Evolutionary conservation across 2,329 filamentous ascomycete species (phyloP).

Genomic region (Clonostachys solani): DNA sequence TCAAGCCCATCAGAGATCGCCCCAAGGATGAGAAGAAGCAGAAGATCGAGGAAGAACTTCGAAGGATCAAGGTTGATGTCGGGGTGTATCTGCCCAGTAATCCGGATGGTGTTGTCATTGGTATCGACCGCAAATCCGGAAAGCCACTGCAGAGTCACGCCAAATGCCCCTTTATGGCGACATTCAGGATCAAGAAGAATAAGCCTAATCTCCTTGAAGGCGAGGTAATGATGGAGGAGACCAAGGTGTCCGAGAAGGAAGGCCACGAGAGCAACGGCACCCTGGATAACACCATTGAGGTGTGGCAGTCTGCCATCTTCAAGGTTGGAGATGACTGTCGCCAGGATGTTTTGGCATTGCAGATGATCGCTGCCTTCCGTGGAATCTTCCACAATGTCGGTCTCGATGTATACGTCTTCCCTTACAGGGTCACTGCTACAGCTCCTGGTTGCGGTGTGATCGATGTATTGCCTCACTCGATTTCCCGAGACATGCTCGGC

Average conservation of each 20-base stretch:
- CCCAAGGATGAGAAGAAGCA: conserved; percentile 97
- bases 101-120: conserved; percentile 93
- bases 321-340: conserved; percentile 98
- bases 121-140: conserved; percentile 95
- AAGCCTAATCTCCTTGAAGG: conserved; percentile 48
- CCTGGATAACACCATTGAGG: conserved; percentile 66
- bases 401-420: conserved; percentile 94
- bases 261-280: conserved; percentile 11
- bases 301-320: conserved; percentile 99
- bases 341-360: conserved; percentile 91
- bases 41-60: conserved; percentile 97
- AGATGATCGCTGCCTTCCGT: conserved; percentile 97
- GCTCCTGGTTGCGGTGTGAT: conserved; percentile 97
- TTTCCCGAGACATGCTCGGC: conserved; percentile 97
- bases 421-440: conserved; percentile 94
- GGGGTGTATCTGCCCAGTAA: conserved; percentile 97
- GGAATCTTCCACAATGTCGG: conserved; percentile 95
- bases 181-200: conserved; percentile 90
- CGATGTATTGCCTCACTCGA: conserved; percentile 94
- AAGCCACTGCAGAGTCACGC: conserved; percentile 97
- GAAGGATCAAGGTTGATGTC: conserved; percentile 95
- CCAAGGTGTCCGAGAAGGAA: conserved; percentile 8
- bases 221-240: conserved; percentile 46
- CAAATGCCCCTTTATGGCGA: conserved; percentile 98
- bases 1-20: conserved; percentile 88